Conservation (phyloP, 2,329 filamentous ascomycete genomes). For the Fusarium xyrophilum region DNA sequence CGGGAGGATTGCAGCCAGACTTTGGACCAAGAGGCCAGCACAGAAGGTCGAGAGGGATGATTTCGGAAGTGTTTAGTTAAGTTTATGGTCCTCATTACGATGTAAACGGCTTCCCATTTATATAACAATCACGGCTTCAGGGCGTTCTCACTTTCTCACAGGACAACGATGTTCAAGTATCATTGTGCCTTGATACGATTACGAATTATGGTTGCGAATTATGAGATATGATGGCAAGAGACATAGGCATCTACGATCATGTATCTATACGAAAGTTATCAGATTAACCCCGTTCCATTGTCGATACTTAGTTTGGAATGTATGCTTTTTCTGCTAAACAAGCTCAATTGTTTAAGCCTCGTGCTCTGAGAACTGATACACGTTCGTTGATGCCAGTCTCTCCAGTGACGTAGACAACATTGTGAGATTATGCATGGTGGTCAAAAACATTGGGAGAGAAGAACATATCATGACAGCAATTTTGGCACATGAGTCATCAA, state of each 20-base stretch:
- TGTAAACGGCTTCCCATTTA: not conserved
- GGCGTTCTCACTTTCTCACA: not conserved
- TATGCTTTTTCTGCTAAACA: not conserved
- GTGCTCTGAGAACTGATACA: not conserved
- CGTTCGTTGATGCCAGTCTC: not conserved
- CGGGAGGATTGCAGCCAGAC: constrained; percentile 16
- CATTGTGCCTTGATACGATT: not conserved
- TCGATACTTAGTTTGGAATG: not conserved
- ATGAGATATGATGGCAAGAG: constrained; percentile 1
- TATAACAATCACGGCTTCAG: not conserved
- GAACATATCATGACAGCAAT: not conserved
- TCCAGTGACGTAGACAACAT: not conserved
- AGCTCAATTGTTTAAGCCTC: too few relatives aligned
- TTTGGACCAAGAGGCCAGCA: not conserved
- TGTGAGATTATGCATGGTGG: not conserved
- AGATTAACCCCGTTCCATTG: not conserved
- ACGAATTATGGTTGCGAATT: constrained; percentile 2
- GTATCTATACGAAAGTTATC: not conserved
- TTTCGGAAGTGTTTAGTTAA: constrained; percentile 17
- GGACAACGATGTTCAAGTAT: not conserved
- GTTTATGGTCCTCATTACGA: constrained; percentile 1
- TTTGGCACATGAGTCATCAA: not conserved
- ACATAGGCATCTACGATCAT: constrained; percentile 1
- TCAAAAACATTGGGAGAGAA: not conserved
- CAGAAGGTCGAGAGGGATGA: constrained; percentile 12